Conservation (phyloP, 257 asterid genomes). For the Perilla frutescens region DNA sequence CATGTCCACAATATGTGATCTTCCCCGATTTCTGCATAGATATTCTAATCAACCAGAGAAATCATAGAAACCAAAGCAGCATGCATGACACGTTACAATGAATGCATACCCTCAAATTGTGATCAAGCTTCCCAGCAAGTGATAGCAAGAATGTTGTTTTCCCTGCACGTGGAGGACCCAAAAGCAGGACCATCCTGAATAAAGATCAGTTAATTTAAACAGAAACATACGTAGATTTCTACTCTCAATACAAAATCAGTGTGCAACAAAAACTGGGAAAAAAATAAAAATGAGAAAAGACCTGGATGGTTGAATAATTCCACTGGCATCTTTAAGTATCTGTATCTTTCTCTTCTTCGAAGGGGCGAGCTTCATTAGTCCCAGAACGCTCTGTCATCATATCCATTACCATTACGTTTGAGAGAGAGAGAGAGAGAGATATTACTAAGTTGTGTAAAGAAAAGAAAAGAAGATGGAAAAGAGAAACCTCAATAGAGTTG, state of each 20-base stretch:
- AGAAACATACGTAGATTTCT: background rate
- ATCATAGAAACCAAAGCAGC: background rate
- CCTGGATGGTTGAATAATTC: slow-evolving; percentile 52
- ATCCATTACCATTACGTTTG: too few species aligned
- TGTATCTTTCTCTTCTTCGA: slow-evolving; percentile 46
- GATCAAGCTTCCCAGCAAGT: slow-evolving; percentile 50
- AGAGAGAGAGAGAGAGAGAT: too few species aligned
- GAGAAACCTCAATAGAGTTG: slow-evolving; percentile 38
- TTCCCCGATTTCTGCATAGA: slow-evolving; percentile 38
- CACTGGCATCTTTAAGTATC: slow-evolving; percentile 44
- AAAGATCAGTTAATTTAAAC: background rate
- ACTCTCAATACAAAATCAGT: too few species aligned
- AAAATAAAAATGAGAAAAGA: background rate
- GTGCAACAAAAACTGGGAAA: background rate
- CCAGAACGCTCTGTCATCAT: slow-evolving; percentile 37
- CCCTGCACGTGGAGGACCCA: slow-evolving; percentile 62
- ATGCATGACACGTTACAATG: background rate
- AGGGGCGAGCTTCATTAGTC: slow-evolving; percentile 41
- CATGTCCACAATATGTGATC: slow-evolving; percentile 57
- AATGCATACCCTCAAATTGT: slow-evolving; percentile 36
- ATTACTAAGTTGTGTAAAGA: too few species aligned
- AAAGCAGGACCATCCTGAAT: slow-evolving; percentile 52
- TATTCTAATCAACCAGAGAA: slow-evolving; percentile 1
- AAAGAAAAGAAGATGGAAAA: background rate
- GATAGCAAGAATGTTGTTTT: slow-evolving; percentile 52